These are phyloP conservation scores for Cercospora beticola DNA, from an alignment of 2,329 filamentous ascomycete species.

Conservation along the genomic window DNA sequence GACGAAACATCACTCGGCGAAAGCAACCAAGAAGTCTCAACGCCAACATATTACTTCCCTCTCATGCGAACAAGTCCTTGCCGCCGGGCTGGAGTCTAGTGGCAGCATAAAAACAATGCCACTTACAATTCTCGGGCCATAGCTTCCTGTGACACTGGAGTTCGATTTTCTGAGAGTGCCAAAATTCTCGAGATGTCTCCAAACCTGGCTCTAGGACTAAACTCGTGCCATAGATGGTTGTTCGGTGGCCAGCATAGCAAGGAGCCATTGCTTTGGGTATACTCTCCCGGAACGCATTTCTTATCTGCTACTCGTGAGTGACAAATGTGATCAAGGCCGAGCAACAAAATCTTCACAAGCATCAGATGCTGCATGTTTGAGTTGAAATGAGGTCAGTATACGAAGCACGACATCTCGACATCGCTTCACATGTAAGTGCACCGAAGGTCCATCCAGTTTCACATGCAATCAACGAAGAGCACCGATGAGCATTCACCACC, in stretches of 20 bases:
- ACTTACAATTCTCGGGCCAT: not conserved
- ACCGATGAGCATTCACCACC: not conserved
- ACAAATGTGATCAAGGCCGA: not conserved
- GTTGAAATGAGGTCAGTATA: not conserved
- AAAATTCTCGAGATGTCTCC: not conserved
- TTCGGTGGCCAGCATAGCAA: not conserved
- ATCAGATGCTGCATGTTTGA: not conserved
- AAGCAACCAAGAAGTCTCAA: not conserved
- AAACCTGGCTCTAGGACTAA: not conserved
- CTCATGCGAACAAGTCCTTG: not conserved
- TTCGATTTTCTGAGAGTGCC: not conserved
- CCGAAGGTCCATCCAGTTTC: not conserved
- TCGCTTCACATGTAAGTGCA: not conserved
- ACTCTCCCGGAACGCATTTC: not conserved
- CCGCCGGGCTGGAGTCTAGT: not conserved
- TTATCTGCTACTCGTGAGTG: not conserved
- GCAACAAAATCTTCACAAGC: not conserved
- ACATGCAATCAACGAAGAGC: not conserved
- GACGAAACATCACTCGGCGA: not conserved
- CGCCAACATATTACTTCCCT: not conserved
- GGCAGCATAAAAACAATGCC: not conserved
- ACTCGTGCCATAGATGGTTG: not conserved
- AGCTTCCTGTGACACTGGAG: not conserved
- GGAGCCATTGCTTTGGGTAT: not conserved
- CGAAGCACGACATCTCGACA: not conserved